phyloP scores from a whole-genome alignment of 352 stramenopile genomes.

The Blastocystis sp. region DNA sequence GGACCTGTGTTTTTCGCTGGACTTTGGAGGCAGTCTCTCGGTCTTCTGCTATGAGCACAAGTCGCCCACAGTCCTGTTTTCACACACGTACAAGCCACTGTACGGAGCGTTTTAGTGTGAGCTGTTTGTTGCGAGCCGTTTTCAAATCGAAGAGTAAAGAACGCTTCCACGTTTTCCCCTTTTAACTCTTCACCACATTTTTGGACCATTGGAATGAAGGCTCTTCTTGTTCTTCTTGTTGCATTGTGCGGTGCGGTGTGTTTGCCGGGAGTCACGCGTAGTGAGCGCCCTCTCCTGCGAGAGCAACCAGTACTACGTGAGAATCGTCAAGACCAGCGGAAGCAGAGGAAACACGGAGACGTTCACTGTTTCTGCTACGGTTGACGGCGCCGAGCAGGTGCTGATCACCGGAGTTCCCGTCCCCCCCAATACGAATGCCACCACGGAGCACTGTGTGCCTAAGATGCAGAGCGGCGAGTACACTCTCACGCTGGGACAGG shows the following conservation, averaged over 20 bases:
- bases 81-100: constrained; percentile 8
- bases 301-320: neutral
- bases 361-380: constrained; percentile 10
- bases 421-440: neutral
- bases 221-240: neutral
- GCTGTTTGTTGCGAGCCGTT: constrained; percentile 31
- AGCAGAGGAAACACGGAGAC: constrained; percentile 3
- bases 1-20: constrained; percentile 38
- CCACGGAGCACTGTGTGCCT: constrained; percentile 5
- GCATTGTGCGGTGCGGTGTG: neutral
- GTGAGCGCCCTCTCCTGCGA: neutral
- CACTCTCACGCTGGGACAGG: neutral
- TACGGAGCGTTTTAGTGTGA: constrained; percentile 32
- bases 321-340: constrained; percentile 6
- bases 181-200: neutral
- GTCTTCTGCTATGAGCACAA: constrained; percentile 17
- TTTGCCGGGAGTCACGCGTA: neutral
- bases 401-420: constrained; percentile 2
- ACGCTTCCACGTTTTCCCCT: neutral
- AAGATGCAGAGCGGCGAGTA: neutral
- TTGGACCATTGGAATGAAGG: neutral
- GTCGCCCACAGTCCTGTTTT: neutral
- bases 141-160: too few relatives aligned
- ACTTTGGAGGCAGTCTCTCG: constrained; percentile 23
- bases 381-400: neutral